Conservation (phyloP, 2,329 filamentous ascomycete genomes). For the Davidsoniella virescens region DNA sequence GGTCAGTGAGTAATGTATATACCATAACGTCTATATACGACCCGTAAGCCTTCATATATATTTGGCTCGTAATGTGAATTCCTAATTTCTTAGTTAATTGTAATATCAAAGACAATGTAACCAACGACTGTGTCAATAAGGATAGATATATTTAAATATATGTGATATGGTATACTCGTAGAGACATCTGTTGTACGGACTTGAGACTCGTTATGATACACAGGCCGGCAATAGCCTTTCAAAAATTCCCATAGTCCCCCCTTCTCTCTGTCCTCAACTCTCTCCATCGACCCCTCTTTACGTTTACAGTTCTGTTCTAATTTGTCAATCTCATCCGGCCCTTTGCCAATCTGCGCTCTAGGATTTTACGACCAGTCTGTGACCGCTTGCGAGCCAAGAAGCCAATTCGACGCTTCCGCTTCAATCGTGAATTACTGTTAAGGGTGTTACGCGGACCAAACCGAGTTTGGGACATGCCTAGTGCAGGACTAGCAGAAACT, state of each 20-base stretch:
- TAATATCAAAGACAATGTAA: too few species aligned
- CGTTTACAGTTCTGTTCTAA: background rate
- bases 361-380: constrained; percentile 34
- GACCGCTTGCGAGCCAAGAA: constrained; percentile 36
- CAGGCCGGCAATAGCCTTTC: background rate
- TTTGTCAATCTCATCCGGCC: constrained; percentile 22
- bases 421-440: constrained; percentile 35
- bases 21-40: too few species aligned
- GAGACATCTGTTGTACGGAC: background rate
- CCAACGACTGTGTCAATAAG: too few species aligned
- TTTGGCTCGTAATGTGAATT: too few species aligned
- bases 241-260: background rate
- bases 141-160: too few species aligned
- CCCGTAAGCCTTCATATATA: background rate
- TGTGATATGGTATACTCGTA: constrained; percentile 6
- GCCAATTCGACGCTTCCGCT: constrained; percentile 43
- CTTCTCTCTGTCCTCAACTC: background rate
- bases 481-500: constrained; percentile 36
- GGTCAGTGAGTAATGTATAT: too few species aligned
- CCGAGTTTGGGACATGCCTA: constrained; percentile 35
- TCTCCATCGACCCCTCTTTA: background rate
- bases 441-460: constrained; percentile 44
- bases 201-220: too few species aligned
- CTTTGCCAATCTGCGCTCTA: constrained; percentile 36
- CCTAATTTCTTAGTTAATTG: too few species aligned